These are phyloP conservation scores for Tetraselmis striata DNA, from an alignment of 139 green algal species.

Conservation along the genomic window DNA sequence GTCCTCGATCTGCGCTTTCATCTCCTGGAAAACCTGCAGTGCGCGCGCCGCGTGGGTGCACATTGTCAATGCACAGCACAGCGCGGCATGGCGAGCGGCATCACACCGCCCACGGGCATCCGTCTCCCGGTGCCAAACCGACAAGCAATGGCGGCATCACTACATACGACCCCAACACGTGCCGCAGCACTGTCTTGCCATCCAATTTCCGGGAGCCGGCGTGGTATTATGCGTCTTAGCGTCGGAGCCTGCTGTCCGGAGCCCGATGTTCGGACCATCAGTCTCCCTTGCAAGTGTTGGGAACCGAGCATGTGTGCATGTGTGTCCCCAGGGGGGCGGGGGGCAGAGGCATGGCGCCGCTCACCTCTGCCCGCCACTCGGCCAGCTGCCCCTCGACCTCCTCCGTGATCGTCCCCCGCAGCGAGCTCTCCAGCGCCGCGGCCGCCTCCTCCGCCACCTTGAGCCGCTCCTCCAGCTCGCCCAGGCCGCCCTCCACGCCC, in stretches of 20 bases:
- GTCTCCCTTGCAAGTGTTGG: not conserved
- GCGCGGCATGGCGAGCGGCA: not conserved
- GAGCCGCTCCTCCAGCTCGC: not conserved
- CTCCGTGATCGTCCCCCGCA: not conserved
- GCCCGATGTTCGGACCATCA: too few species aligned
- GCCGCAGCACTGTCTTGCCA: too few species aligned
- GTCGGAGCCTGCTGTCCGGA: too few species aligned
- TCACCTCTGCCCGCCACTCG: not conserved
- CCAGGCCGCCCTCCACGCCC: not conserved
- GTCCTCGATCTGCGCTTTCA: not conserved
- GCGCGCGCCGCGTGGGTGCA: not conserved
- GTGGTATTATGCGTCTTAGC: too few species aligned
- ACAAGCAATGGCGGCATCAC: too few species aligned
- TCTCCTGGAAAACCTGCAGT: not conserved
- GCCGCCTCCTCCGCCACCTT: not conserved
- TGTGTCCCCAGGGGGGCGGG: not conserved
- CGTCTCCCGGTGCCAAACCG: too few species aligned
- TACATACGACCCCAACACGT: too few species aligned
- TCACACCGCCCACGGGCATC: not conserved
- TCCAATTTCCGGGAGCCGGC: too few species aligned
- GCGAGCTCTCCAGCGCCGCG: not conserved
- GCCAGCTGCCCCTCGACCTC: not conserved
- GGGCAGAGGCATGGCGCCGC: too few species aligned
- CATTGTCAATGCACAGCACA: not conserved
- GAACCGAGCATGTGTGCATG: not conserved